Conservation (phyloP, 768 basidiomycete genomes). For the Mycena filopes region DNA sequence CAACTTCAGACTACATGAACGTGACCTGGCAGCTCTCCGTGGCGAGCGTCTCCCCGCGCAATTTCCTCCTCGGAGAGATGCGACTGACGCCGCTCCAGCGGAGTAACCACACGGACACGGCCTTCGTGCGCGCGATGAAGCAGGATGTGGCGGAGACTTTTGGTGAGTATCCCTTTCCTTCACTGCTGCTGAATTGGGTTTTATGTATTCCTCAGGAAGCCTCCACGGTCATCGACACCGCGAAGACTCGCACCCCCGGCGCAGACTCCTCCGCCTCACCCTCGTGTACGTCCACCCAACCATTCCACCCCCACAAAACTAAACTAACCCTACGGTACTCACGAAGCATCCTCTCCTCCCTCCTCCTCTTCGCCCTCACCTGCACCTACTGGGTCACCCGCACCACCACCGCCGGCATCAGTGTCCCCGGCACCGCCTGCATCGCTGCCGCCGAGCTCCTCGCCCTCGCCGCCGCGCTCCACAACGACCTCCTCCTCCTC, state of each 20-base stretch:
- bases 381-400: slow-evolving; percentile 9
- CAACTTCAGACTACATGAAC: slow-evolving; percentile 19
- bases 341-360: background rate
- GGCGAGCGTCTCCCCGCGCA: background rate
- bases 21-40: slow-evolving; percentile 6
- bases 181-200: background rate
- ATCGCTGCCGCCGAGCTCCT: background rate
- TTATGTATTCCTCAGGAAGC: background rate
- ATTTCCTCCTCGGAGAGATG: slow-evolving; percentile 7
- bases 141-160: background rate
- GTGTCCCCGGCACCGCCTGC: slow-evolving; percentile 2
- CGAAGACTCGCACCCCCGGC: background rate
- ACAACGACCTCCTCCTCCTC: too few species aligned
- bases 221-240: background rate
- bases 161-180: background rate
- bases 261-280: background rate
- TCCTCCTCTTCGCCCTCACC: background rate
- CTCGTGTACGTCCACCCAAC: background rate
- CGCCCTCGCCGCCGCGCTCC: too few species aligned
- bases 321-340: too few species aligned
- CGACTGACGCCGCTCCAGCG: background rate
- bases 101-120: slow-evolving; percentile 1
- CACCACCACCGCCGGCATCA: background rate
- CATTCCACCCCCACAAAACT: background rate
- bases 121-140: background rate